Percentiles rank a stretch among this genome's conserved stretches.
phyloP scores from a whole-genome alignment of 768 basidiomycete genomes.

The Austroboletus eburneus region DNA sequence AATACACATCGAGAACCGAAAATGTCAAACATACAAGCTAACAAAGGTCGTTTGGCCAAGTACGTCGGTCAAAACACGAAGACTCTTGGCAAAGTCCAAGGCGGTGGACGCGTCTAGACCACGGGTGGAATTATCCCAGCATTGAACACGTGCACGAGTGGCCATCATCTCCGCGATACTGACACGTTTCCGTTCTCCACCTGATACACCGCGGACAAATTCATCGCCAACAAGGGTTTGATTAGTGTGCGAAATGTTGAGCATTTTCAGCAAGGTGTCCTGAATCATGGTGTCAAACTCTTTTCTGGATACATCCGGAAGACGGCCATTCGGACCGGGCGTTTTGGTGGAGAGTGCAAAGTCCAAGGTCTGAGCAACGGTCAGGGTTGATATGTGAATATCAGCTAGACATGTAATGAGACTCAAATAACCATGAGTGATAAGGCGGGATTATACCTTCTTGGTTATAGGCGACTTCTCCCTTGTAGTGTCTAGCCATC shows the following conservation, averaged over 20 bases:
- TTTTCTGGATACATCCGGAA: conserved; percentile 61
- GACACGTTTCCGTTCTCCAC: conserved; percentile 77
- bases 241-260: conserved; percentile 78
- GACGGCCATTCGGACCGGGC: conserved; percentile 67
- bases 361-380: conserved; percentile 70
- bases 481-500: conserved; percentile 73
- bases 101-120: conserved; percentile 86
- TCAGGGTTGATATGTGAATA: conserved; percentile 77
- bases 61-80: conserved; percentile 83
- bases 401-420: conserved; percentile 49
- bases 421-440: background rate
- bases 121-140: conserved; percentile 81
- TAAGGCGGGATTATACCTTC: conserved; percentile 44
- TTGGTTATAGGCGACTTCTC: conserved; percentile 76
- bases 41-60: conserved; percentile 77
- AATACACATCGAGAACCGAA: background rate
- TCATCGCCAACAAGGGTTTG: conserved; percentile 83
- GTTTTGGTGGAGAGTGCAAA: conserved; percentile 73
- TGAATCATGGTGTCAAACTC: conserved; percentile 55
- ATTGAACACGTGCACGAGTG: conserved; percentile 73
- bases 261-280: conserved; percentile 65
- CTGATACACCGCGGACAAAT: conserved; percentile 77
- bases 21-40: conserved; percentile 47
- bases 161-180: conserved; percentile 88
- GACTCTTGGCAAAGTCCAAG: conserved; percentile 74